Evolutionary conservation across 1,139 yeast genomes (phyloP).

Genomic region (Saccharomycopsis crataegensis): DNA sequence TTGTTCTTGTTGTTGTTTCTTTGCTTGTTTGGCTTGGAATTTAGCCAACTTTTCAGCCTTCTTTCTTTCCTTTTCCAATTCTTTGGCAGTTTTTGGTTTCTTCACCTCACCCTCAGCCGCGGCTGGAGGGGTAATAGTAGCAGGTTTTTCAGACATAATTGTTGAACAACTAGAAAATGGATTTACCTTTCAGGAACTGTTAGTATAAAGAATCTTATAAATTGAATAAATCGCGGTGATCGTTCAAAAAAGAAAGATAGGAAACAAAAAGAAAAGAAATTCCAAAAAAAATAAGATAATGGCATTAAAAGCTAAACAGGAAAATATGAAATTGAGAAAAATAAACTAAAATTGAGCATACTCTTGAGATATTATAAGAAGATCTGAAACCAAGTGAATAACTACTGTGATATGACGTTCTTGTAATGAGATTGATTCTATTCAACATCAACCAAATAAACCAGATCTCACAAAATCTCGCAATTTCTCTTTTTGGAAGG

Average conservation of each 20-base stretch:
- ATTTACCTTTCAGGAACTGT: neutral
- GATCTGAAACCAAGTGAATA: neutral
- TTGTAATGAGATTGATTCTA: too few relatives aligned
- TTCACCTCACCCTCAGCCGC: slow-evolving; percentile 3
- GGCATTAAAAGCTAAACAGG: too few relatives aligned
- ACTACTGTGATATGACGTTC: neutral
- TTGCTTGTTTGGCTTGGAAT: slow-evolving; percentile 87
- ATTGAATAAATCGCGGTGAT: neutral
- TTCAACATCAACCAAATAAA: too few relatives aligned
- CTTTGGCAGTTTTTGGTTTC: slow-evolving; percentile 54
- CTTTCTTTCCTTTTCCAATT: slow-evolving; percentile 86
- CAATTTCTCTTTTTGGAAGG: too few relatives aligned
- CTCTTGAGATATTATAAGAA: neutral
- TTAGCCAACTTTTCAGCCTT: slow-evolving; percentile 96
- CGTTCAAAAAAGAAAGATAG: neutral
- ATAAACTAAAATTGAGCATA: too few relatives aligned
- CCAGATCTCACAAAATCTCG: too few relatives aligned
- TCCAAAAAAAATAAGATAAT: neutral
- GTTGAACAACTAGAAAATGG: slow-evolving; percentile 4
- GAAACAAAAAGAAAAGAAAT: neutral
- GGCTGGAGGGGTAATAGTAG: neutral
- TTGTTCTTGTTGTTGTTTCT: slow-evolving; percentile 41
- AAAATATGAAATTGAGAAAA: too few relatives aligned
- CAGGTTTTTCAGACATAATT: slow-evolving; percentile 10
- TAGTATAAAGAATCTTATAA: neutral